These are phyloP conservation scores for Hymenoscyphus fraxineus DNA, from an alignment of 2,329 filamentous ascomycete genomes.

Conservation along the genomic window DNA sequence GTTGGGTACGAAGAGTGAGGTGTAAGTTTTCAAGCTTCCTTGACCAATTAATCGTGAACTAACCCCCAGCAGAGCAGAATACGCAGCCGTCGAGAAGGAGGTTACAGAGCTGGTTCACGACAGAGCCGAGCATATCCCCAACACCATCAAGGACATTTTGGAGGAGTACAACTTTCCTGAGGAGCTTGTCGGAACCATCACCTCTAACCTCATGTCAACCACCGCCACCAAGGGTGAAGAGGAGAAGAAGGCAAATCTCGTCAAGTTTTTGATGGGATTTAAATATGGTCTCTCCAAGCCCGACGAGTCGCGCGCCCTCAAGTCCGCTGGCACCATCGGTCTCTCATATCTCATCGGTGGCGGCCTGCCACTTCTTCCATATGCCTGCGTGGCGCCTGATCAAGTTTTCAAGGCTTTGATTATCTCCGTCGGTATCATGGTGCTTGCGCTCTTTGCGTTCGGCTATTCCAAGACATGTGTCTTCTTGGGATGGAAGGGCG, in stretches of 20 bases:
- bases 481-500: conserved; percentile 39
- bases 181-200: conserved; percentile 33
- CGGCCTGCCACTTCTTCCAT: conserved; percentile 53
- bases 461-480: conserved; percentile 62
- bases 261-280: conserved; percentile 40
- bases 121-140: conserved; percentile 21
- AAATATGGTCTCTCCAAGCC: conserved; percentile 34
- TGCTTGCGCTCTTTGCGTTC: conserved; percentile 57
- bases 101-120: conserved; percentile 27
- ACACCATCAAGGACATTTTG: conserved; percentile 36
- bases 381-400: conserved; percentile 44
- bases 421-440: conserved; percentile 58
- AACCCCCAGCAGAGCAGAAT: conserved; percentile 31
- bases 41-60: conserved; percentile 14
- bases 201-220: conserved; percentile 31
- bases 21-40: conserved; percentile 25
- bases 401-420: conserved; percentile 48
- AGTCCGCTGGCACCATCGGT: conserved; percentile 52
- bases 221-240: conserved; percentile 21
- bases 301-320: conserved; percentile 32
- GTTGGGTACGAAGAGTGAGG: conserved; percentile 49
- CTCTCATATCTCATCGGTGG: conserved; percentile 55
- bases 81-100: conserved; percentile 29
- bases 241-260: conserved; percentile 24
- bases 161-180: conserved; percentile 34